Conservation (phyloP, 805 yeast species). For the Wickerhamiella australiensis region DNA sequence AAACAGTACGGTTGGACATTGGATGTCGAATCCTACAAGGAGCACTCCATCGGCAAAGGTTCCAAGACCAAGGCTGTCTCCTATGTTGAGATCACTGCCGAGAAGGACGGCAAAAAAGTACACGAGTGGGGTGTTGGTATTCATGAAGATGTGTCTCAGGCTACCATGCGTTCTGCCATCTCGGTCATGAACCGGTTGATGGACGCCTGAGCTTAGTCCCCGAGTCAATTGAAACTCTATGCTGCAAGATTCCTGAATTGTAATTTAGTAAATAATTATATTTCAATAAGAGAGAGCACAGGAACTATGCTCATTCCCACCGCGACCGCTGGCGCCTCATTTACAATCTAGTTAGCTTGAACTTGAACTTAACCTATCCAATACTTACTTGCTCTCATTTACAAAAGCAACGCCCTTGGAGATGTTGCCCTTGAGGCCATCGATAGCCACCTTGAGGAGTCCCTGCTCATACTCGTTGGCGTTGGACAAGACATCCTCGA, state of each 20-base stretch:
- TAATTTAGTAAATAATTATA: too few species aligned
- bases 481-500: constrained; percentile 54
- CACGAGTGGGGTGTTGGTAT: constrained; percentile 84
- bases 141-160: constrained; percentile 78
- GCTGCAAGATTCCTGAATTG: too few species aligned
- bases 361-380: not conserved
- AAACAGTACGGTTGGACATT: constrained; percentile 37
- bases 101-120: constrained; percentile 32
- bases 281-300: too few species aligned
- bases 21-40: constrained; percentile 59
- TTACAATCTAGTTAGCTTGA: constrained; percentile 11
- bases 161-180: constrained; percentile 48
- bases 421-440: constrained; percentile 81
- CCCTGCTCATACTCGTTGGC: constrained; percentile 70
- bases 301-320: too few species aligned
- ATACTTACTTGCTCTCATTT: constrained; percentile 23
- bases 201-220: not conserved
- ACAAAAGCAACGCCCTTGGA: constrained; percentile 88
- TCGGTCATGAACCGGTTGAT: constrained; percentile 28
- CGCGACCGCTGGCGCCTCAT: too few species aligned
- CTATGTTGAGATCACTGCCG: constrained; percentile 50
- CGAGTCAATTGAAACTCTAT: not conserved
- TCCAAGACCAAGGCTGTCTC: constrained; percentile 65
- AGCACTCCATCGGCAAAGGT: constrained; percentile 68
- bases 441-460: constrained; percentile 71